These are phyloP conservation scores for Lindgomyces ingoldianus DNA, from an alignment of 495 filamentous ascomycete species.

Conservation along the genomic window DNA sequence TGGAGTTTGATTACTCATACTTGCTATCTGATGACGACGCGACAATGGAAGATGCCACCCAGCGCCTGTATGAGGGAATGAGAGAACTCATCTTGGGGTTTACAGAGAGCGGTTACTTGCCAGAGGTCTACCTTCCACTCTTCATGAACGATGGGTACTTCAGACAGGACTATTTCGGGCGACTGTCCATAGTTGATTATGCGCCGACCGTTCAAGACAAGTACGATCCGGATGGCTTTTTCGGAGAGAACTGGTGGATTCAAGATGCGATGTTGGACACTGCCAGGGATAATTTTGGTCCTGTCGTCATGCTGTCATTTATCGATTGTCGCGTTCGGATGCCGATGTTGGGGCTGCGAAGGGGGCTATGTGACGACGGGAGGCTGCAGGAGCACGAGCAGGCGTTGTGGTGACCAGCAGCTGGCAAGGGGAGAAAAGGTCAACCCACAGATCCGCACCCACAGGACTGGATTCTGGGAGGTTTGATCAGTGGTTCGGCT, in stretches of 20 bases:
- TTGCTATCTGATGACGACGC: constrained; percentile 47
- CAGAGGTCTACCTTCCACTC: constrained; percentile 57
- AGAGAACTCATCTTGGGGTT: constrained; percentile 10
- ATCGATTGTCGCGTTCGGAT: constrained; percentile 25
- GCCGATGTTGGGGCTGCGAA: constrained; percentile 26
- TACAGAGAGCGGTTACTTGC: constrained; percentile 35
- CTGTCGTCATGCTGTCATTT: constrained; percentile 11
- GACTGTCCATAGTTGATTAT: constrained; percentile 51
- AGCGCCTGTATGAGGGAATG: constrained; percentile 50
- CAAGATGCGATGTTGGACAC: constrained; percentile 18
- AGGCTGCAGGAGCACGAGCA: constrained; percentile 17
- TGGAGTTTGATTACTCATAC: constrained; percentile 61
- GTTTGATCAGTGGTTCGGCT: constrained; percentile 7
- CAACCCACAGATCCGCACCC: too few relatives aligned
- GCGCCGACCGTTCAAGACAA: constrained; percentile 49
- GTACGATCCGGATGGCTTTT: constrained; percentile 61
- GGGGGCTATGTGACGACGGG: constrained; percentile 22
- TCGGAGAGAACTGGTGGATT: constrained; percentile 57
- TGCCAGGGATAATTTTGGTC: background rate
- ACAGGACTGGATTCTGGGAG: background rate
- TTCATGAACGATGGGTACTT: constrained; percentile 64
- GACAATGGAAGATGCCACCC: constrained; percentile 54
- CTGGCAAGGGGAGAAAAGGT: background rate
- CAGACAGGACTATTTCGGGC: constrained; percentile 60
- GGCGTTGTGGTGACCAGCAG: background rate